phyloP scores from a whole-genome alignment of 768 basidiomycete species.

The Amylocystis lapponica region DNA sequence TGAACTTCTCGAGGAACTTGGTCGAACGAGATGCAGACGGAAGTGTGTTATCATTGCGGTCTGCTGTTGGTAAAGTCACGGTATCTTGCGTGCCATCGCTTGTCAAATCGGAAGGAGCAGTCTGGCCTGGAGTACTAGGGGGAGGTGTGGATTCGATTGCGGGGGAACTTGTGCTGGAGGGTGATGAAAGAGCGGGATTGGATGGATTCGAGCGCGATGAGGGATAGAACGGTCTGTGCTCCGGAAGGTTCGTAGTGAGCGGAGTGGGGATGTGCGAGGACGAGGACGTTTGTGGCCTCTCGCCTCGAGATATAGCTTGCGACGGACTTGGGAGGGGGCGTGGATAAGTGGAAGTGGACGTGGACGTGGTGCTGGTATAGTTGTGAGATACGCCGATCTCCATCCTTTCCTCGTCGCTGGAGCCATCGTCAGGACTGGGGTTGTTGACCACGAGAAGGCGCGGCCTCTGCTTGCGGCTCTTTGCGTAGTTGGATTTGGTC shows the following conservation, averaged over 20 bases:
- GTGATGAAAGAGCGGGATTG: constrained; percentile 61
- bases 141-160: constrained; percentile 66
- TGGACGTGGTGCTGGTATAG: constrained; percentile 17
- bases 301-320: constrained; percentile 22
- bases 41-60: constrained; percentile 17
- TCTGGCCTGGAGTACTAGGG: constrained; percentile 56
- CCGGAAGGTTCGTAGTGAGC: constrained; percentile 33
- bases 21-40: constrained; percentile 20
- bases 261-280: constrained; percentile 23
- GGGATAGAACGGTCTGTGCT: constrained; percentile 21
- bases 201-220: constrained; percentile 43
- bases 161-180: constrained; percentile 63
- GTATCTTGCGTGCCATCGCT: constrained; percentile 30
- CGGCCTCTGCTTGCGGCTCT: constrained; percentile 25
- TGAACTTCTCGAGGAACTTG: constrained; percentile 15
- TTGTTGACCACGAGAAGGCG: constrained; percentile 55
- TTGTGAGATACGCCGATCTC: too few species aligned
- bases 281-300: constrained; percentile 17
- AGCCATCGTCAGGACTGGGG: constrained; percentile 45
- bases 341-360: constrained; percentile 18
- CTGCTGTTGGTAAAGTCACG: constrained; percentile 9
- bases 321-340: constrained; percentile 26
- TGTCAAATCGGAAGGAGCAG: constrained; percentile 35
- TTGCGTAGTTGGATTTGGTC: constrained; percentile 33
- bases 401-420: constrained; percentile 31